A percentile compares a stretch with the other conserved stretches of the same genome.
phyloP scores from a whole-genome alignment of 2,329 filamentous ascomycete genomes.

The Alternaria gaisen region DNA sequence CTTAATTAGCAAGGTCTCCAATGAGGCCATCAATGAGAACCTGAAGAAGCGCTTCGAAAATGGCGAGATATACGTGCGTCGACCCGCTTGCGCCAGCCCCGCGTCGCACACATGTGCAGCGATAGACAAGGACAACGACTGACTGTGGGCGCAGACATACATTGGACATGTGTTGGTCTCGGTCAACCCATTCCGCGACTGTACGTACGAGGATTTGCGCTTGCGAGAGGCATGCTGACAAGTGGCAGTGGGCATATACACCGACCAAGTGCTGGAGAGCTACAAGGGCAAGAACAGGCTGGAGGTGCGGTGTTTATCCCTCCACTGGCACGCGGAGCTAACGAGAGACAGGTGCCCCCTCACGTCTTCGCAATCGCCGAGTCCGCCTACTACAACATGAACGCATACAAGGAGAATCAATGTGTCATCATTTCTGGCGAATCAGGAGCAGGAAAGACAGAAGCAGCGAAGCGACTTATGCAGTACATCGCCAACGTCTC shows the following conservation, averaged over 20 bases:
- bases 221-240: constrained; percentile 48
- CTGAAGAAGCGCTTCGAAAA: constrained; percentile 98
- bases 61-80: constrained; percentile 86
- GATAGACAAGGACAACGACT: constrained; percentile 27
- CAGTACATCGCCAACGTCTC: constrained; percentile 99
- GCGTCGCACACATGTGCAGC: constrained; percentile 23
- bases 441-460: constrained; percentile 97
- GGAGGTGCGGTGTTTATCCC: constrained; percentile 60
- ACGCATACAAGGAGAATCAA: constrained; percentile 98
- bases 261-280: constrained; percentile 88
- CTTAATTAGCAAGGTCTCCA: constrained; percentile 96
- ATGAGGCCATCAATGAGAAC: constrained; percentile 99
- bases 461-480: constrained; percentile 98
- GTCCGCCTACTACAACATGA: constrained; percentile 99
- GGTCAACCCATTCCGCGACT: constrained; percentile 95
- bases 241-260: constrained; percentile 86
- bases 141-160: constrained; percentile 72
- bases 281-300: constrained; percentile 97
- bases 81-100: constrained; percentile 36
- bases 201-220: constrained; percentile 55
- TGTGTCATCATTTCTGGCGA: constrained; percentile 99
- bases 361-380: constrained; percentile 99
- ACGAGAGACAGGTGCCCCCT: constrained; percentile 70
- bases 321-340: constrained; percentile 17
- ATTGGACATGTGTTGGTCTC: constrained; percentile 99